Evolutionary conservation across 257 asterid species (phyloP).

Genomic region (Dorcoceras hygrometricum): DNA sequence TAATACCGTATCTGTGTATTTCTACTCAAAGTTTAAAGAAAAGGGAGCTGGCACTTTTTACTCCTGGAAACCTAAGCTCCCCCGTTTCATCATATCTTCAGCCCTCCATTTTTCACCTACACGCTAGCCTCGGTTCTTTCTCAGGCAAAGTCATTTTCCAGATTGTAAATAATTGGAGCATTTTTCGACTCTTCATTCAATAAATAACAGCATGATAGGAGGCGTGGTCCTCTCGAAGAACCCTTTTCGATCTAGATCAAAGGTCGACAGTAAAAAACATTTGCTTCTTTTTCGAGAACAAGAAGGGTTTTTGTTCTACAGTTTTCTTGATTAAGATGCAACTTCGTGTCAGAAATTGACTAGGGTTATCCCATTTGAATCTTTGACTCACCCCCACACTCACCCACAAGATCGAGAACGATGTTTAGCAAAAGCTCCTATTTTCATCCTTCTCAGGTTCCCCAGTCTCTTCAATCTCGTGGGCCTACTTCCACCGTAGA

Average conservation of each 20-base stretch:
- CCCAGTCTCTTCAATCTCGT: slow-evolving; percentile 30
- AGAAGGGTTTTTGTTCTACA: background rate
- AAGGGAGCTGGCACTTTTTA: background rate
- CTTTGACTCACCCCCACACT: background rate
- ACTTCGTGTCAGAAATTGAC: background rate
- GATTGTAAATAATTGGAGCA: slow-evolving; percentile 7
- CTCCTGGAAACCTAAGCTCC: slow-evolving; percentile 11
- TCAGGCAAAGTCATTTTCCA: slow-evolving; percentile 28
- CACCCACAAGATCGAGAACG: background rate
- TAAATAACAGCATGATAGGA: background rate
- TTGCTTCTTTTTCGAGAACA: slow-evolving; percentile 2
- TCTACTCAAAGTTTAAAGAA: background rate
- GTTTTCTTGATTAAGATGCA: background rate
- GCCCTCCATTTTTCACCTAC: slow-evolving; percentile 23
- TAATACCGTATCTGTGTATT: background rate
- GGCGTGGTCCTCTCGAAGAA: slow-evolving; percentile 24
- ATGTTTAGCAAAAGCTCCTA: slow-evolving; percentile 49
- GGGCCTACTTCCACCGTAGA: slow-evolving; percentile 27
- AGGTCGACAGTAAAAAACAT: background rate
- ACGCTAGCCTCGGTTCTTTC: slow-evolving; percentile 15
- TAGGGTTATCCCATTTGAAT: slow-evolving; percentile 22
- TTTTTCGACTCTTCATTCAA: slow-evolving; percentile 19
- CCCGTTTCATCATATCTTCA: slow-evolving; percentile 25
- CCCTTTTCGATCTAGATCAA: background rate
- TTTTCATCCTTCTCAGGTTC: slow-evolving; percentile 34